Evolutionary conservation across 1,284 basidiomycete species (phyloP).

Genomic region (Wolfiporia cocos): DNA sequence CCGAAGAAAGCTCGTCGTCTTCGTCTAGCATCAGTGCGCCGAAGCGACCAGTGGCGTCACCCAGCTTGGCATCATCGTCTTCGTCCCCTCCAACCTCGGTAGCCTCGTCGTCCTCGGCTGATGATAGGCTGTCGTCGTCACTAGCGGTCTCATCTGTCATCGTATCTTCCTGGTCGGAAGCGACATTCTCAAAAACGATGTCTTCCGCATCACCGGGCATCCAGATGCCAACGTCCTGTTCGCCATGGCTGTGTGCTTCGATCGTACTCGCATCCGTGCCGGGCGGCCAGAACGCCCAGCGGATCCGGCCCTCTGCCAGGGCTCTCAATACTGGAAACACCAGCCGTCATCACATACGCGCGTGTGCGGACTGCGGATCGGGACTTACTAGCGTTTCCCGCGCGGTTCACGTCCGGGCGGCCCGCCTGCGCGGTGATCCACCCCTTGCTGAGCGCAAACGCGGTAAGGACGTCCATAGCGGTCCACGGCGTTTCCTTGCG

Average conservation of each 20-base stretch:
- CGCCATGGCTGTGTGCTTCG: conserved; percentile 14
- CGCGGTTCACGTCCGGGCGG: conserved; percentile 80
- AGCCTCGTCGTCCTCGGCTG: conserved; percentile 17
- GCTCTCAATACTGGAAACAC: conserved; percentile 60
- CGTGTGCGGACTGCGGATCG: not conserved
- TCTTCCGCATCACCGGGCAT: conserved; percentile 37
- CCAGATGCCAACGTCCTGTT: conserved; percentile 49
- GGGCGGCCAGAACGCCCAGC: conserved; percentile 85
- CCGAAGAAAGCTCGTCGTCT: no score
- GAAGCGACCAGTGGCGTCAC: conserved; percentile 14
- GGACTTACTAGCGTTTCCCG: conserved; percentile 80
- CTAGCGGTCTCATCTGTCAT: conserved; percentile 8
- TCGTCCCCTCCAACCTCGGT: not conserved
- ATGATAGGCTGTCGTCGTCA: not conserved
- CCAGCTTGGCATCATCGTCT: not conserved
- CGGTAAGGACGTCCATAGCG: conserved; percentile 74
- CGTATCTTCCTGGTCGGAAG: conserved; percentile 26
- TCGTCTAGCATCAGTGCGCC: conserved; percentile 17
- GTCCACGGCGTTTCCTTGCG: conserved; percentile 49
- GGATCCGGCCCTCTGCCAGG: conserved; percentile 72
- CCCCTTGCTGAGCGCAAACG: conserved; percentile 71
- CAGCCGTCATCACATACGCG: not conserved
- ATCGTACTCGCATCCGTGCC: conserved; percentile 29
- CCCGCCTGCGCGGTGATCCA: conserved; percentile 90
- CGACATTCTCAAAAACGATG: conserved; percentile 25